These are phyloP conservation scores for Trifolium pratense DNA, from an alignment of 306 rosid genomes.

Conservation along the genomic window DNA sequence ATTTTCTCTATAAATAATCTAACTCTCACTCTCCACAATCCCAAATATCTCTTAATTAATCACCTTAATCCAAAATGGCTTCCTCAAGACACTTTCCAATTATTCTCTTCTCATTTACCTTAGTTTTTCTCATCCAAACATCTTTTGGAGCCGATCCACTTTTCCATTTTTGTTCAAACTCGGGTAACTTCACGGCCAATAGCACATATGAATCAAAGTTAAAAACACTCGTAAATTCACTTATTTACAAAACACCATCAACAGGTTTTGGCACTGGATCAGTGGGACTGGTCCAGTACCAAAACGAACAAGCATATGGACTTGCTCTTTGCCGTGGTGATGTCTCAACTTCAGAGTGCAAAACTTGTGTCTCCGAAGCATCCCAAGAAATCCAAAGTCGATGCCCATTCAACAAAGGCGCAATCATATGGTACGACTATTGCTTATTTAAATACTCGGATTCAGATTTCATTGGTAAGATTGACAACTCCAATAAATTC, in stretches of 20 bases:
- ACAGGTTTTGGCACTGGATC: constrained; percentile 45
- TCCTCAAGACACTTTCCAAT: constrained; percentile 32
- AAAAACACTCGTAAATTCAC: constrained; percentile 26
- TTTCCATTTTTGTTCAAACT: constrained; percentile 54
- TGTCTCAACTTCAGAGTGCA: constrained; percentile 48
- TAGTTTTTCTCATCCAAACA: constrained; percentile 43
- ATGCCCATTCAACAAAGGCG: constrained; percentile 44
- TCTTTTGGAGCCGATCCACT: constrained; percentile 57
- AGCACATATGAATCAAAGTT: constrained; percentile 39
- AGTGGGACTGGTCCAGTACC: background rate
- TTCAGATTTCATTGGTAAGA: constrained; percentile 41
- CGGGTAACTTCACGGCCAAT: constrained; percentile 49
- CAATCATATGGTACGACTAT: constrained; percentile 45
- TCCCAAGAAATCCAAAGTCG: constrained; percentile 26
- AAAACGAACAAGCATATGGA: constrained; percentile 36
- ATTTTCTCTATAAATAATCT: constrained; percentile 27
- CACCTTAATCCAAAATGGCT: constrained; percentile 36
- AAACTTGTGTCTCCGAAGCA: constrained; percentile 41
- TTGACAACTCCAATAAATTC: constrained; percentile 32
- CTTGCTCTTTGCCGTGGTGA: constrained; percentile 48
- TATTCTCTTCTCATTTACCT: constrained; percentile 4
- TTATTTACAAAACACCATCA: constrained; percentile 38
- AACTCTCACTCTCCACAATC: background rate
- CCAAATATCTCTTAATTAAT: background rate
- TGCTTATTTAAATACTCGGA: constrained; percentile 50